phyloP scores from a whole-genome alignment of 192 early-diverging fungal species.

The Phycomyces blakesleeanus region DNA sequence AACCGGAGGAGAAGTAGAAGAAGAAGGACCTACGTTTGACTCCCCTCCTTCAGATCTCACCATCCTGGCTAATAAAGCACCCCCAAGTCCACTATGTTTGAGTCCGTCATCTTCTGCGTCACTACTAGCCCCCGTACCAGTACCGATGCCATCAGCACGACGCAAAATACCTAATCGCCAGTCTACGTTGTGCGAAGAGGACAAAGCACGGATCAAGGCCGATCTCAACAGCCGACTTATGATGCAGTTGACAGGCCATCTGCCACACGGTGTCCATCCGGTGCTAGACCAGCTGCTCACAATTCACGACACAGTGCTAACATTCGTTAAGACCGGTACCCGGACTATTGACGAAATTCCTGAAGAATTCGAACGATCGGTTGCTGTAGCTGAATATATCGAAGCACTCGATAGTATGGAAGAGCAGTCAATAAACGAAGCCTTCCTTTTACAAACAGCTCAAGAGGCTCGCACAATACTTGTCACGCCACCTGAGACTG shows the following conservation, averaged over 20 bases:
- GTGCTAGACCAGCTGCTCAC: constrained; percentile 28
- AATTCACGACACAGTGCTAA: constrained; percentile 24
- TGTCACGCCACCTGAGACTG: constrained; percentile 21
- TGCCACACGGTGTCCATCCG: constrained; percentile 33
- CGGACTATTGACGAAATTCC: constrained; percentile 26
- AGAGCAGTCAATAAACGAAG: constrained; percentile 14
- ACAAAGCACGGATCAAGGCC: constrained; percentile 29
- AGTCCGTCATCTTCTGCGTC: neutral
- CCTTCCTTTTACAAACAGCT: neutral
- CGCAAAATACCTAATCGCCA: constrained; percentile 22
- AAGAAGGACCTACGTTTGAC: constrained; percentile 5
- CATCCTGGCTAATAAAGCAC: neutral
- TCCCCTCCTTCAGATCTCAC: too few species aligned
- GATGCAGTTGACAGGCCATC: constrained; percentile 33
- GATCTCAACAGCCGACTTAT: constrained; percentile 23
- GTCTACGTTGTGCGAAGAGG: constrained; percentile 29
- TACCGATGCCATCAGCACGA: constrained; percentile 10
- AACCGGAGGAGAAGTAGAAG: constrained; percentile 27
- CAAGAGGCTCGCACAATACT: constrained; percentile 19
- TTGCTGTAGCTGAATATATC: constrained; percentile 21
- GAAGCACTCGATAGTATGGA: constrained; percentile 27
- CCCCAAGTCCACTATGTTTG: neutral
- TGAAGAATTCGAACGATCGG: constrained; percentile 11
- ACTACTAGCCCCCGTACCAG: neutral
- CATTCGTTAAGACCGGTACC: constrained; percentile 27